Percentiles rank a stretch among this genome's conserved stretches.
Conservation (phyloP, 164 flowering plant species). For the Sedum album region DNA sequence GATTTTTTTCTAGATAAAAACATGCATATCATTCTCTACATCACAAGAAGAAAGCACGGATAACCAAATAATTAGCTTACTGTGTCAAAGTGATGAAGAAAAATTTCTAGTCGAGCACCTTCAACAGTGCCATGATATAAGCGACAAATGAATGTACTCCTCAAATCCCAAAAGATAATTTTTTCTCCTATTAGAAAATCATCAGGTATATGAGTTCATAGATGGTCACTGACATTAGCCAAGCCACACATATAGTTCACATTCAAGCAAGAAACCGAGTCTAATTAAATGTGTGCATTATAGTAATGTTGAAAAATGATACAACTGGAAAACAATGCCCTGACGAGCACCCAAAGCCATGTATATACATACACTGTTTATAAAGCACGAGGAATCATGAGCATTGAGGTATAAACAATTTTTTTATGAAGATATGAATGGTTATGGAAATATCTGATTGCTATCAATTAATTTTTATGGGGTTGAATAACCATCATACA, state of each 20-base stretch:
- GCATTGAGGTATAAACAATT: background rate
- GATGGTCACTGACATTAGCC: background rate
- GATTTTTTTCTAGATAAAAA: background rate
- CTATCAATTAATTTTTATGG: background rate
- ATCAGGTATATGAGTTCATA: background rate
- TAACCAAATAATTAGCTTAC: constrained; percentile 36
- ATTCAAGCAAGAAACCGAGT: background rate
- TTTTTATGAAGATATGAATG: background rate
- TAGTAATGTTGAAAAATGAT: background rate
- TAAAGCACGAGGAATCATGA: background rate
- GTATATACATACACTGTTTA: background rate
- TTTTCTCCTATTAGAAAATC: constrained; percentile 39
- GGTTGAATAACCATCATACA: background rate
- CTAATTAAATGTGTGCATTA: background rate
- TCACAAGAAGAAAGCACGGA: background rate
- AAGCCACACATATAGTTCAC: background rate
- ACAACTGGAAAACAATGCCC: background rate
- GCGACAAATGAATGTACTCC: constrained; percentile 42
- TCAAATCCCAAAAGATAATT: constrained; percentile 74
- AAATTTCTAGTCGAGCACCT: constrained; percentile 52
- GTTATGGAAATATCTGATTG: background rate
- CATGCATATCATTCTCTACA: background rate
- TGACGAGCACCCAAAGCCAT: background rate
- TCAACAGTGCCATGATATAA: constrained; percentile 63
- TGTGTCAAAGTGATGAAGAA: constrained; percentile 52